A percentile compares a stretch with the other conserved stretches of the same genome.
Conservation (phyloP, 306 rosid species). For the Pueraria montana region DNA sequence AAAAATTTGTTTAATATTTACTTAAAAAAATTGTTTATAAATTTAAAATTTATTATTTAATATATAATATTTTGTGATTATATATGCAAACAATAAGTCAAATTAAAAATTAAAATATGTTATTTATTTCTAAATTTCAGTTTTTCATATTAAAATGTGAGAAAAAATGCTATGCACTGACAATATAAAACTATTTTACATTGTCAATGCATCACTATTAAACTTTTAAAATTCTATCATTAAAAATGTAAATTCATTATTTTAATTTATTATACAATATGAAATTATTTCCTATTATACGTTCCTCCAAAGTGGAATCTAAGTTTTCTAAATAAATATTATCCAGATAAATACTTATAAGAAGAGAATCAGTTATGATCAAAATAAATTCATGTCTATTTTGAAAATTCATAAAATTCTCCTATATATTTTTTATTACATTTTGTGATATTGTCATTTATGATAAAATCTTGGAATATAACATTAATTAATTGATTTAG, state of each 20-base stretch:
- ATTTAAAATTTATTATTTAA: not conserved
- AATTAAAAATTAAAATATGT: not conserved
- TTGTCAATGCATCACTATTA: too few relatives aligned
- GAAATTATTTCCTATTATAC: not conserved
- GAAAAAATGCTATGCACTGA: too few relatives aligned
- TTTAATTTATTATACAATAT: not conserved
- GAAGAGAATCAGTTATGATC: not conserved
- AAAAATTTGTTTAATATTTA: not conserved
- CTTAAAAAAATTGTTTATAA: not conserved
- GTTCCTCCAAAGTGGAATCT: not conserved
- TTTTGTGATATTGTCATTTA: too few relatives aligned
- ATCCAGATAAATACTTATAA: not conserved
- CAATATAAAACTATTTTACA: too few relatives aligned
- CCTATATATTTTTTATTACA: not conserved
- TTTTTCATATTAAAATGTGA: not conserved
- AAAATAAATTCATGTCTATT: too few relatives aligned
- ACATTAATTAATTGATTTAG: not conserved
- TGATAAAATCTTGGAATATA: not conserved
- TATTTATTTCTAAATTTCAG: not conserved
- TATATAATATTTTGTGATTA: not conserved
- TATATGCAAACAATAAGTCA: not conserved
- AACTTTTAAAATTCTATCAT: too few relatives aligned
- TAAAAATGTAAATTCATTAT: not conserved
- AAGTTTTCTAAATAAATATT: not conserved
- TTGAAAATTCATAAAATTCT: too few relatives aligned